A percentile compares a stretch with the other conserved stretches of the same genome.
Evolutionary conservation across 2,329 filamentous ascomycete genomes (phyloP).

Genomic region (Stromatinia cepivora): DNA sequence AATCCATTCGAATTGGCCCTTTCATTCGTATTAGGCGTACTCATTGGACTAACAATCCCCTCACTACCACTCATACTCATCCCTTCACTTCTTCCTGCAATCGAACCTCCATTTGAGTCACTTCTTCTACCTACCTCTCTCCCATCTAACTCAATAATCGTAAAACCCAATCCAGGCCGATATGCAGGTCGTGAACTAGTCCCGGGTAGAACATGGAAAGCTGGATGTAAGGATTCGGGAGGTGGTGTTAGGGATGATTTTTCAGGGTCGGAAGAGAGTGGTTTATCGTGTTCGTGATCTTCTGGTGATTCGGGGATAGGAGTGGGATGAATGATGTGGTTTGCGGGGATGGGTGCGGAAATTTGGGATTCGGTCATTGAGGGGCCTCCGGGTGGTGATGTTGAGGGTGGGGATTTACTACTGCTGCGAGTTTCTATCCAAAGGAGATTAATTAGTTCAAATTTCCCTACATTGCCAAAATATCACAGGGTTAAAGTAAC

Average conservation of each 20-base stretch:
- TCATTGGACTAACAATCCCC: constrained; percentile 6
- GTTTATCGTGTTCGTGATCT: background rate
- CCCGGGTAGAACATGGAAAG: constrained; percentile 4
- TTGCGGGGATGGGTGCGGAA: background rate
- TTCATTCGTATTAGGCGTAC: background rate
- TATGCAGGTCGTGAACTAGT: background rate
- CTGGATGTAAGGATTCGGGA: constrained; percentile 17
- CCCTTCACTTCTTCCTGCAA: constrained; percentile 5
- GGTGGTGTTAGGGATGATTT: constrained; percentile 13
- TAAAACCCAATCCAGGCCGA: background rate
- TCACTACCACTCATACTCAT: background rate
- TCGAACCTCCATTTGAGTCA: too few relatives aligned
- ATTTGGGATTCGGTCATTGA: background rate
- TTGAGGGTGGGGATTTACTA: background rate
- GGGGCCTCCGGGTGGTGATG: background rate
- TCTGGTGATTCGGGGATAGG: background rate
- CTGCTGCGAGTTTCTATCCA: background rate
- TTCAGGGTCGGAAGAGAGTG: constrained; percentile 6
- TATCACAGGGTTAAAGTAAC: background rate
- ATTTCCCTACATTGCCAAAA: too few relatives aligned
- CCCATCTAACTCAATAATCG: constrained; percentile 16
- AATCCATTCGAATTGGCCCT: background rate
- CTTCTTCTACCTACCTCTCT: background rate
- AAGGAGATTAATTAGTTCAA: background rate
- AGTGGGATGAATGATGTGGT: background rate